Evolutionary conservation across 257 asterid genomes (phyloP), one percentile per base, ranked within the genome.

Genomic region (Forsythia viridissima): DNA sequence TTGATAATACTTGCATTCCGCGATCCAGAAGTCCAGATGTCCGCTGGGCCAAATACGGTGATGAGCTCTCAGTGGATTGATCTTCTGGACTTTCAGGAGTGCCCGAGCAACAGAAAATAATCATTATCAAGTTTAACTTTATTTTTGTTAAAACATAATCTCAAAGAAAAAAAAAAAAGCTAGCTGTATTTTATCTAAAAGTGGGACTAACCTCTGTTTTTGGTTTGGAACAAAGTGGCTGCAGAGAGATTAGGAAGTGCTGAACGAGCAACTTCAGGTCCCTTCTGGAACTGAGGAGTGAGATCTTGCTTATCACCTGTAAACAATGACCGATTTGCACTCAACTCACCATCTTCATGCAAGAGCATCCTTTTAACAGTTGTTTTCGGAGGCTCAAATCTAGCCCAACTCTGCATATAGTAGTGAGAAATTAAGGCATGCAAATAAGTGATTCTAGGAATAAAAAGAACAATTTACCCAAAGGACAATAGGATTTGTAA

Each of bases 391-490:
- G 96, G 91, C 75, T 89, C 91, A 75, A 87, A 83, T 77, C 85
- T 80, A 77, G 89, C 89, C 97, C 92, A 91, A 84, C 86, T 83
- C 99, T 96, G 98, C 91, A 85, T 73, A 80, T 70, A 79, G 66
- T 46, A 42, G 80, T 41, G 51, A 74, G 39, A 51, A 65, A 80
- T 63, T 61, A 77, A 76, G 12, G 70, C 71, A 75, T 55, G 20
- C 80, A 76, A 18, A 20, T 79, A 80, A 46, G 34, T 52, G 63
- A 39, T 63, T 75, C 70, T 74, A 11, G 36, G 48, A 80, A 70
- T n/a, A 40, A 48, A 21, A 16, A 73, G 8, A 51, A 51, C 4
- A 66, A 63, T 55, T 70, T 75, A 77, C 55, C 6, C 18, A 37
- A 72, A 37, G 43, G 34, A 11, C 59, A 39, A 63, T 67, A 13